phyloP scores from a whole-genome alignment of 441 rosid genomes.

The Brassica balearica region DNA sequence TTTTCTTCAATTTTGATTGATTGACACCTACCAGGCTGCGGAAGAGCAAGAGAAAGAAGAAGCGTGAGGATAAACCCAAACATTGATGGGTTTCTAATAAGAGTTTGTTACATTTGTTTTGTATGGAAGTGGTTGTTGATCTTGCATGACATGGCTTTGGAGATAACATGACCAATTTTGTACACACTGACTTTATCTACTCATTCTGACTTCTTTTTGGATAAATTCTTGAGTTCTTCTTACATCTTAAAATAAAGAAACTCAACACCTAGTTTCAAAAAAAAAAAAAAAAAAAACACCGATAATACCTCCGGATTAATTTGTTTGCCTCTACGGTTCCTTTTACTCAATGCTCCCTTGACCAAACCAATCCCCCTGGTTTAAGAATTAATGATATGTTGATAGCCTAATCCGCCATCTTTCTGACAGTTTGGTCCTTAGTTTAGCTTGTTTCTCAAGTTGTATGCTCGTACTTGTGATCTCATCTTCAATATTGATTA shows the following conservation, averaged over 20 bases:
- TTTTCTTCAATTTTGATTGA: slow-evolving; percentile 5
- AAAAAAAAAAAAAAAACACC: not conserved
- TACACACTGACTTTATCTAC: too few species aligned
- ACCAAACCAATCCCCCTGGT: not conserved
- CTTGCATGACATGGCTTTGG: too few species aligned
- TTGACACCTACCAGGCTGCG: slow-evolving; percentile 25
- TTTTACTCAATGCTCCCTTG: not conserved
- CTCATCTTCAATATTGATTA: not conserved
- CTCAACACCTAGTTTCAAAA: too few species aligned
- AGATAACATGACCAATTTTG: too few species aligned
- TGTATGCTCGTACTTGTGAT: not conserved
- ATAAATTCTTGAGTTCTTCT: too few species aligned
- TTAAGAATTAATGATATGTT: too few species aligned
- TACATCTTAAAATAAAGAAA: too few species aligned
- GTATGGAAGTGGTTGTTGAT: not conserved
- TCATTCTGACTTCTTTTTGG: too few species aligned
- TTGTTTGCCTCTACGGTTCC: slow-evolving; percentile 10
- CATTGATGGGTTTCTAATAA: slow-evolving; percentile 28
- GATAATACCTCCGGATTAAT: slow-evolving; percentile 10
- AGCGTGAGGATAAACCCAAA: slow-evolving; percentile 24
- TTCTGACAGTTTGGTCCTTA: not conserved
- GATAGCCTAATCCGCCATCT: too few species aligned
- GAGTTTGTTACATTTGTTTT: slow-evolving; percentile 25
- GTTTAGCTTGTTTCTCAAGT: not conserved
- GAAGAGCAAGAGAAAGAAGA: slow-evolving; percentile 29